A percentile compares a stretch with the other conserved stretches of the same genome.
These are phyloP conservation scores for Acanthamoeba triangularis DNA, from an alignment of 208 protist genomes.

Conservation along the genomic window DNA sequence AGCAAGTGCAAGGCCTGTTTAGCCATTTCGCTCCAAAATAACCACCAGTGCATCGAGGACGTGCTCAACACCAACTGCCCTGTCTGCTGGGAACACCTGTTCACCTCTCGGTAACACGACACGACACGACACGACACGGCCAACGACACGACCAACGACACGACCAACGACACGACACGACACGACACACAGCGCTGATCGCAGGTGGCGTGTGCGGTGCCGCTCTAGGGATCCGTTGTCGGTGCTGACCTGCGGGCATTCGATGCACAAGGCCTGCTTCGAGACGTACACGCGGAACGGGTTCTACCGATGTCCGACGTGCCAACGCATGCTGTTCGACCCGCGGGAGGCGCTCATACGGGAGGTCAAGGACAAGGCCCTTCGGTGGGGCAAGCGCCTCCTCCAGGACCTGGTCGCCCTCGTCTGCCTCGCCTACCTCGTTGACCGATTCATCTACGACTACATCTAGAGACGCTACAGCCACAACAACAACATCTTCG, in stretches of 20 bases:
- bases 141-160: background rate
- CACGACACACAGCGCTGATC: background rate
- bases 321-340: constrained; percentile 16
- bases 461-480: background rate
- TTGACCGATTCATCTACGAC: constrained; percentile 7
- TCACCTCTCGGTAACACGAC: constrained; percentile 46
- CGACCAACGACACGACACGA: background rate
- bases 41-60: constrained; percentile 49
- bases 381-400: background rate
- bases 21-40: constrained; percentile 36
- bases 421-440: background rate
- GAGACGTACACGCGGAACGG: constrained; percentile 24
- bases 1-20: constrained; percentile 58
- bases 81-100: constrained; percentile 66
- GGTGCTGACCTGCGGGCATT: constrained; percentile 56
- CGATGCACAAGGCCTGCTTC: constrained; percentile 56
- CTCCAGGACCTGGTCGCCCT: background rate
- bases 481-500: background rate
- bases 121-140: background rate
- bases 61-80: constrained; percentile 71
- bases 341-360: constrained; percentile 20
- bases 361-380: constrained; percentile 13
- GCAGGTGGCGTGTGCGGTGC: background rate
- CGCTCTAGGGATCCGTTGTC: background rate
- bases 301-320: constrained; percentile 66